Conservation (phyloP, 1,284 basidiomycete species). For the Cutaneotrichosporon sp. region DNA sequence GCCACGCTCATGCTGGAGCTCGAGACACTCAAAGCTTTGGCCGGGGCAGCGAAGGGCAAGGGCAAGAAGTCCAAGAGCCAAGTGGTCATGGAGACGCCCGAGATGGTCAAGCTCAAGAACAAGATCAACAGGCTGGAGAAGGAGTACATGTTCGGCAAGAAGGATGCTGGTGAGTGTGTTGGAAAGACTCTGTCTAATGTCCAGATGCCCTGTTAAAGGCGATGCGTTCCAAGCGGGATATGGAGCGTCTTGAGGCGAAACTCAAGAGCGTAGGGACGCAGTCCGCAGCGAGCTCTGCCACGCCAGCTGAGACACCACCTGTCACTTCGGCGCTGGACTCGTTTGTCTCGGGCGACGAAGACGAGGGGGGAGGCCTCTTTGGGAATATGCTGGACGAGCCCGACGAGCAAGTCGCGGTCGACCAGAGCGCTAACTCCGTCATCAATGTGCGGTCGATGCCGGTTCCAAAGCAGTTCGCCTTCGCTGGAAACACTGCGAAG, state of each 20-base stretch:
- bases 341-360: constrained; percentile 34
- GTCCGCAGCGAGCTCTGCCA: not conserved
- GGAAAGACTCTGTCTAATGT: not conserved
- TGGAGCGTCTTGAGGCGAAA: constrained; percentile 59
- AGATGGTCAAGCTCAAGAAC: constrained; percentile 59
- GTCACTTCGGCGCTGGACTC: not conserved
- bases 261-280: constrained; percentile 18
- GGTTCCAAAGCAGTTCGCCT: constrained; percentile 75
- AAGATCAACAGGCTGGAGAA: constrained; percentile 62
- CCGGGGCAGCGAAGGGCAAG: constrained; percentile 29
- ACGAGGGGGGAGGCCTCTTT: constrained; percentile 68
- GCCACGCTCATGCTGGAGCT: constrained; percentile 60
- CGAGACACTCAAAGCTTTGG: constrained; percentile 25
- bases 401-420: constrained; percentile 52
- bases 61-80: constrained; percentile 47
- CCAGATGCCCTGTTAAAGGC: constrained; percentile 62
- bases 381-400: constrained; percentile 73
- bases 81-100: constrained; percentile 47
- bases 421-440: constrained; percentile 57
- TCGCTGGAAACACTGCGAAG: constrained; percentile 41
- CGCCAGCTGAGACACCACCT: not conserved
- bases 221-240: constrained; percentile 62
- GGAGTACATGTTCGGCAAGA: constrained; percentile 74
- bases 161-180: constrained; percentile 58
- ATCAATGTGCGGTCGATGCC: constrained; percentile 72